Evolutionary conservation across 192 early-diverging fungal species (phyloP).

Genomic region (Coemansia sp.): DNA sequence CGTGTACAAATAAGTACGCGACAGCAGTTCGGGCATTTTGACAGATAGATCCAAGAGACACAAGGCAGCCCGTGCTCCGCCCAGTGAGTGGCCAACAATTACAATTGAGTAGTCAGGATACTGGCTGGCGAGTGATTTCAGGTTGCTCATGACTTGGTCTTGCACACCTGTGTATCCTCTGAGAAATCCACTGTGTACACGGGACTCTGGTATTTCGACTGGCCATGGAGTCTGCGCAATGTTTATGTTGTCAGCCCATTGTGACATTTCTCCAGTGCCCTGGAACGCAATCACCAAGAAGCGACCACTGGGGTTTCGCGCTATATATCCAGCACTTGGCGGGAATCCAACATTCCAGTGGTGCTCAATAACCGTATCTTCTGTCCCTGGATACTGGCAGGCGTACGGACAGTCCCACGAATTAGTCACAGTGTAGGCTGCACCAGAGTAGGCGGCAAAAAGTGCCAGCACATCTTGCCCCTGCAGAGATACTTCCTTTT

Average conservation of each 20-base stretch:
- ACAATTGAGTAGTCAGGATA: conserved; percentile 32
- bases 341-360: conserved; percentile 31
- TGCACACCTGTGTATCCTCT: conserved; percentile 30
- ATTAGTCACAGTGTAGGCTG: conserved; percentile 39
- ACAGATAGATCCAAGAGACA: conserved; percentile 27
- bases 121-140: conserved; percentile 21
- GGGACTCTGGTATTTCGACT: conserved; percentile 15
- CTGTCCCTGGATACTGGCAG: conserved; percentile 39
- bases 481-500: not conserved
- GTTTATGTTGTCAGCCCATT: conserved; percentile 40
- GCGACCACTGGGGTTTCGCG: conserved; percentile 25
- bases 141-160: conserved; percentile 22
- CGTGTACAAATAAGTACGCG: conserved; percentile 24
- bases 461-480: conserved; percentile 20
- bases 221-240: conserved; percentile 31
- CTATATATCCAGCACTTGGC: conserved; percentile 41
- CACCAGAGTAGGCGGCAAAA: conserved; percentile 43
- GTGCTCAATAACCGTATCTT: conserved; percentile 40
- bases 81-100: conserved; percentile 42
- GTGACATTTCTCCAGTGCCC: conserved; percentile 33
- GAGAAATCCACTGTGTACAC: conserved; percentile 48
- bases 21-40: conserved; percentile 7
- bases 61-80: conserved; percentile 34
- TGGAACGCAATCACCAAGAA: conserved; percentile 41
- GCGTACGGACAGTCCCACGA: conserved; percentile 38